Base-by-base conservation (phyloP, 2,329 filamentous ascomycete genomes). In the Microcyclospora tardicrescens region DNA sequence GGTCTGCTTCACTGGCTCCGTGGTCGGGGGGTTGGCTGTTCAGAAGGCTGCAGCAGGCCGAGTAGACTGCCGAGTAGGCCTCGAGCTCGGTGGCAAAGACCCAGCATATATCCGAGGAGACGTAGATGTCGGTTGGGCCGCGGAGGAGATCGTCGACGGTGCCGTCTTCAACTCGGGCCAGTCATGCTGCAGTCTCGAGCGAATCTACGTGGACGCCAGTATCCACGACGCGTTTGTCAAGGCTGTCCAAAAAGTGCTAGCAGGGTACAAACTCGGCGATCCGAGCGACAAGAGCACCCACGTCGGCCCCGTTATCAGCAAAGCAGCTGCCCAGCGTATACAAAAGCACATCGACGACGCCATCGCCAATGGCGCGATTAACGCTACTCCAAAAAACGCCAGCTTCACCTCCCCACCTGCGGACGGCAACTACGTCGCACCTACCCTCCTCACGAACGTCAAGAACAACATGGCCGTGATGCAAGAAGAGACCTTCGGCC, bases 81-180 rank as follows among this genome's bases (percentile, higher is more conserved):
- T 96, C 29, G 89, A 96, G 63, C 77, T 96, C 19, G 89, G 89
- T 47, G 89, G 89, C 47, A 96, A 96, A 58, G 89, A 96, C 58
- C 84, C 89, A 4, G 89, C 89, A 16, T 96, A 95, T 55, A 72
- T 96, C 39, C 72, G 89, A 43, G 68, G 68, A 6, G 89, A 96
- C 54, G 85, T 94, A 1, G 86, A 96, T 57, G 63, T 93, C 35
- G 76, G 77, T 35, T 95, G 87, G 89, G 87, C 81, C 0, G 89
- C 89, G 0, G 86, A 83, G 50, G 86, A 95, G 63, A 91, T 96
- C 53, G 85, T 96, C 11, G 89, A 96, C 52, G 89, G 89, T 14
- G 80, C 86, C n/a, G 70, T 96, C 41, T 96, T 96, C 71, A 96
- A 96, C 66, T 94, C 87, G 37, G 89, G 89, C n/a, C 89, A 96